phyloP scores from a whole-genome alignment of 495 filamentous ascomycete species.

The Penicillium steckii region DNA sequence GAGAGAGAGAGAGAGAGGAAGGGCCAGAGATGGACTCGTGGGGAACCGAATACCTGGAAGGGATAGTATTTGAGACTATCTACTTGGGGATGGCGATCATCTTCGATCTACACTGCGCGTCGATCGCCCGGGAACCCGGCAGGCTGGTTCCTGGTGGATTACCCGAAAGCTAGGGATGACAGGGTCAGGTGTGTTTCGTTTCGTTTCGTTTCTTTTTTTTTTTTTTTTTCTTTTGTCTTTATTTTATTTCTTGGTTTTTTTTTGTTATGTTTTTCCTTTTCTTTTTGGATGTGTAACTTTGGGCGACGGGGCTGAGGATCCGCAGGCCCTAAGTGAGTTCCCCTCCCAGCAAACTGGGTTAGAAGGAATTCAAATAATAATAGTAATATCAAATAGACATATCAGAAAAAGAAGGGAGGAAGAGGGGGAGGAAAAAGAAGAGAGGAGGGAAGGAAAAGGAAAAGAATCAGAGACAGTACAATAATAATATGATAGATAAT shows the following conservation, averaged over 20 bases:
- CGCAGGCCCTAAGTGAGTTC: conserved; percentile 1
- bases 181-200: conserved; percentile 9
- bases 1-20: not conserved
- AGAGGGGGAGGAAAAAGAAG: not conserved
- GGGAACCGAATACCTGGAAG: conserved; percentile 12
- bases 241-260: conserved; percentile 8
- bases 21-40: conserved; percentile 7
- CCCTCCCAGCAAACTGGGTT: not conserved
- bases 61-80: conserved; percentile 18
- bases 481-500: not conserved
- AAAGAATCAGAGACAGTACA: not conserved
- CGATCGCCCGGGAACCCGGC: conserved; percentile 30
- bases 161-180: conserved; percentile 11
- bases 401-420: too few relatives aligned
- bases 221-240: not conserved
- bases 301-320: conserved; percentile 21
- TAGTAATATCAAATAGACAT: not conserved
- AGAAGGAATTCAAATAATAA: not conserved
- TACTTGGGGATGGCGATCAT: conserved; percentile 11
- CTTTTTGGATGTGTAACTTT: conserved; percentile 24
- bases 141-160: conserved; percentile 23
- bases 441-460: not conserved
- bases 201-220: conserved; percentile 4
- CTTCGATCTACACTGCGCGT: conserved; percentile 23
- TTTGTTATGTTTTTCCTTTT: not conserved